Evolutionary conservation across 495 filamentous ascomycete genomes (phyloP).

Genomic region (Filosporella fistucella): DNA sequence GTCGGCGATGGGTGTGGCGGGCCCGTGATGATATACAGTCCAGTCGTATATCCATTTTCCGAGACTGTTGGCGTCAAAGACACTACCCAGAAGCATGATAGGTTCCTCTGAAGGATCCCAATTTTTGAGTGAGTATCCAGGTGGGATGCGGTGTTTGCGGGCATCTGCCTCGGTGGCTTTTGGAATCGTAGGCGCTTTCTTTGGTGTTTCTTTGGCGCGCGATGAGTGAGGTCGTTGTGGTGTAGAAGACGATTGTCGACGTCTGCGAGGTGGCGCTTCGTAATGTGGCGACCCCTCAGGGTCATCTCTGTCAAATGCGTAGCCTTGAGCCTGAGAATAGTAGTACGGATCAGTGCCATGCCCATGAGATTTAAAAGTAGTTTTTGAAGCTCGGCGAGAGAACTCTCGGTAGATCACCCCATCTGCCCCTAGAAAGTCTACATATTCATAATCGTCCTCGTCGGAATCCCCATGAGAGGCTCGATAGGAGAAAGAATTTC

Average conservation of each 20-base stretch:
- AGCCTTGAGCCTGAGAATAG: conserved; percentile 47
- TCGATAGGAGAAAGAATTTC: conserved; percentile 41
- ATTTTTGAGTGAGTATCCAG: conserved; percentile 95
- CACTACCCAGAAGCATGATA: conserved; percentile 40
- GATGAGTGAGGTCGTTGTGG: conserved; percentile 39
- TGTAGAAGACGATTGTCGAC: conserved; percentile 24
- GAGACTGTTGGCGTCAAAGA: conserved; percentile 92
- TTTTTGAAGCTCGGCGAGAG: conserved; percentile 25
- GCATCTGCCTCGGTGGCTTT: conserved; percentile 86
- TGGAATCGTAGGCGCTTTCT: conserved; percentile 32
- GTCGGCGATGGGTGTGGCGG: conserved; percentile 77
- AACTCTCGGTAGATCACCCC: conserved; percentile 38
- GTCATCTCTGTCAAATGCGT: conserved; percentile 26
- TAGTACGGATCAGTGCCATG: conserved; percentile 47
- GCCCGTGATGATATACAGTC: conserved; percentile 82
- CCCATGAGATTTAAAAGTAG: conserved; percentile 38
- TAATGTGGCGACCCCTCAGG: conserved; percentile 18
- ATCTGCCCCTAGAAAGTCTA: conserved; percentile 32
- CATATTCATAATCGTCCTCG: conserved; percentile 54
- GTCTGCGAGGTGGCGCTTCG: conserved; percentile 30
- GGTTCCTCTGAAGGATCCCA: conserved; percentile 85
- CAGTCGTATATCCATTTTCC: conserved; percentile 99
- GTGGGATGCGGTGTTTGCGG: conserved; percentile 72
- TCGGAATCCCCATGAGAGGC: conserved; percentile 55
- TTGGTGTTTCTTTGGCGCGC: conserved; percentile 34